Base-by-base conservation (phyloP, 2,329 filamentous ascomycete species). In the Monosporascus sp. region DNA sequence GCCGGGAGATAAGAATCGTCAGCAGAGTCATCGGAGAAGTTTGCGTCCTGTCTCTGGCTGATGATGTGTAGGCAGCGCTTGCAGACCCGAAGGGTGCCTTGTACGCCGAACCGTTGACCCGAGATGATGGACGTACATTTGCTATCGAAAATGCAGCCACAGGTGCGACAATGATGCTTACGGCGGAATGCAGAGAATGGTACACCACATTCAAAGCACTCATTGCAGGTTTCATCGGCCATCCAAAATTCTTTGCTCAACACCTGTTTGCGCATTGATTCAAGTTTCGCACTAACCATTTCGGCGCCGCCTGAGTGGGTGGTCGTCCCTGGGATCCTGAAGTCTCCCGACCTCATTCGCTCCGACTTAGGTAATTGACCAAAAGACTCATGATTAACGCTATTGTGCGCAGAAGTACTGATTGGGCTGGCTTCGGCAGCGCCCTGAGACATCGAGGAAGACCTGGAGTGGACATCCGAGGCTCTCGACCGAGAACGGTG, bases 231-330 rank as follows among this genome's bases (percentile, higher is more conserved):
- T 66, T 97, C 94, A 67, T 99, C 94, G 55, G 91, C 90, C 94
- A 99, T 99, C 94, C 93, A 97, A 63, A 96, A 97, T 62, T 97
- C 92, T 65, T 92, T 94, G 68, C 90, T 96, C 46, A 97, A 75
- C 7, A 99, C 86, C 65, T 93, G 91, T 64, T 90, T 89, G 57
- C 88, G 85, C 77, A 96, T 87, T 61, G 88, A 86, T 49, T 84
- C 83, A 7, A 87, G 73, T 52, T 82, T 79, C 8, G 82, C 79
- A 62, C 76, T 85, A 54, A 86, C 82, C 48, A 77, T 75, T 55
- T 83, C 83, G 2, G 80, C 78, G 5, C 78, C 79, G 2, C 80
- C 80, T 61, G 84, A 81, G 52, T 78, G 79, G 9, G 73, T 72
- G 16, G 77, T 80, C 1, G 81, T 84, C 1, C 81, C 82, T 0